These are phyloP conservation scores for Xylaria polymorpha DNA, from an alignment of 2,329 filamentous ascomycete species.

Conservation along the genomic window DNA sequence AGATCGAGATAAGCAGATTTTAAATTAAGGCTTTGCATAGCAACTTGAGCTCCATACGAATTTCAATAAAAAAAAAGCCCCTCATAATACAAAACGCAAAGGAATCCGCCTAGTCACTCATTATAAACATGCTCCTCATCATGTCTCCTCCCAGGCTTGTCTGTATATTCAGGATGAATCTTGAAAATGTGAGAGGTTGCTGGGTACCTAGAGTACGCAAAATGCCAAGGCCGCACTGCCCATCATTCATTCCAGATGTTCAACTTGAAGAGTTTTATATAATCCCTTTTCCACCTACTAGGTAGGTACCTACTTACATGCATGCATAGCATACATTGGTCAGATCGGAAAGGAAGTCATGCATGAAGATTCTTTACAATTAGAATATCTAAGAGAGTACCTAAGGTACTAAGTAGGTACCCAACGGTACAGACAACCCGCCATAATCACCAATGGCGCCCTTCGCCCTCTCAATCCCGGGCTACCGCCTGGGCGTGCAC, in stretches of 20 bases:
- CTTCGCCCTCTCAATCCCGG: conserved; percentile 48
- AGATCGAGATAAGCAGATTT: background rate
- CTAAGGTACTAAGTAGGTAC: too few relatives aligned
- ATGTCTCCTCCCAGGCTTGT: background rate
- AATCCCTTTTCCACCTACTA: background rate
- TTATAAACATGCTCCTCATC: background rate
- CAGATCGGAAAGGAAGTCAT: background rate
- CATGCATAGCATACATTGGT: background rate
- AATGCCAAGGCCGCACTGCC: conserved; percentile 18
- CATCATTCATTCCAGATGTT: conserved; percentile 15
- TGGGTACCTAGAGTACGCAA: conserved; percentile 25
- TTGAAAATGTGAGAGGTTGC: conserved; percentile 9
- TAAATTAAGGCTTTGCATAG: background rate
- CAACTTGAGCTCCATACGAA: too few relatives aligned
- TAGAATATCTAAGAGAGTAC: too few relatives aligned
- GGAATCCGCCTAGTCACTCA: background rate
- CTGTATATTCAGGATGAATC: background rate
- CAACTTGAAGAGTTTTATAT: conserved; percentile 13
- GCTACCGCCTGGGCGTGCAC: conserved; percentile 45
- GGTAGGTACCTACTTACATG: conserved; percentile 1
- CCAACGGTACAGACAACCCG: background rate
- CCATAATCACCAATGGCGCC: conserved; percentile 42
- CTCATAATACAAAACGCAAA: background rate
- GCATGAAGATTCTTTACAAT: background rate
- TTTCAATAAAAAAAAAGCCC: too few relatives aligned